Evolutionary conservation across 2,329 filamentous ascomycete genomes (phyloP), one percentile per base, ranked within the genome.

Genomic region (Cryphonectria carpinicola): DNA sequence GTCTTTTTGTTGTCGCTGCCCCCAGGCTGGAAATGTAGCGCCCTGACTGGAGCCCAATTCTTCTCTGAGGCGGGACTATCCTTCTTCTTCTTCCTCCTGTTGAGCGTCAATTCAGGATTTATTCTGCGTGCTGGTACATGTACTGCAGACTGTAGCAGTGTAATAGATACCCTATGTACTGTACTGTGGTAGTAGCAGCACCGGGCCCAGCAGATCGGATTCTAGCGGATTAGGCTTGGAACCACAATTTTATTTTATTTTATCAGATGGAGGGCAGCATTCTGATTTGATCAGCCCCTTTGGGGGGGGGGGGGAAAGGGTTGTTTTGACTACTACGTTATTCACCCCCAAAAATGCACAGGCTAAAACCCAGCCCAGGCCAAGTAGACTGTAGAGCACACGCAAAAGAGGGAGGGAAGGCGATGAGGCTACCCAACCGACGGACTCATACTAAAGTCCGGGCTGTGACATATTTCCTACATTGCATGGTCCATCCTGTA

Each of bases 241-340:
- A 41, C 61, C 61, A 46, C 61, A 64, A 64, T 64, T 64, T 41
- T 41, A 17, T 56, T 32, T n/a, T 28, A 28, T 56, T 56, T 58
- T 58, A 64, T 64, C 61, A 64, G 61, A 64, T 64, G 19, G 39
- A 64, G n/a, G 60, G 60, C 28, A 43, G 56, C 56, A 22, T 22
- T 41, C n/a, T 63, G 22, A 41, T 37, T 39, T 43, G 22, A 22
- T 14, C 19, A n/a, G 46, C 22, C 6, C 19, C n/a, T n/a, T 6
- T 19, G 43, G 43, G 4, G 37, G 28, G 28, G 28, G 28, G 28
- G 28, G 28, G 2, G 11, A 49, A 49, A 22, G 13, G 46, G 22
- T 22, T n/a, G 22, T n/a, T n/a, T n/a, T n/a, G 22, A 22, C 19
- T 6, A 49, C 22, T 49, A 22, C 46, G 19, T n/a, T n/a, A n/a